Evolutionary conservation across 331 rosid species (phyloP).

Genomic region (Acacia concinna): DNA sequence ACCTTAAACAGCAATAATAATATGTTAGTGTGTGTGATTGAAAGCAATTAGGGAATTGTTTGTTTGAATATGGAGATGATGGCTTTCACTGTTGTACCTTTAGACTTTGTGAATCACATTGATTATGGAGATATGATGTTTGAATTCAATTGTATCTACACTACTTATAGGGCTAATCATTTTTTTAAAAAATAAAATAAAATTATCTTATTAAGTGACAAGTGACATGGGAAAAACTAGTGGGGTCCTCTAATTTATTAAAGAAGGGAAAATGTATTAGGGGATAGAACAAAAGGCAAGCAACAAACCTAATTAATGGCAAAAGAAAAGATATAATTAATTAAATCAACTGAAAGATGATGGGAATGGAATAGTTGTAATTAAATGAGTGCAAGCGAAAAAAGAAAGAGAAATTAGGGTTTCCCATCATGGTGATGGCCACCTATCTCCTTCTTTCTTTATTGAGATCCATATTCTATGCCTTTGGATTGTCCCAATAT

Average conservation of each 20-base stretch:
- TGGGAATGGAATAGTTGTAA: constrained; percentile 17
- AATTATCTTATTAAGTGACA: constrained; percentile 33
- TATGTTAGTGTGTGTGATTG: constrained; percentile 31
- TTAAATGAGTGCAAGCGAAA: constrained; percentile 63
- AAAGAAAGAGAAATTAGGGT: constrained; percentile 69
- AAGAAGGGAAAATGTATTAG: constrained; percentile 39
- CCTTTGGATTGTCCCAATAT: constrained; percentile 53
- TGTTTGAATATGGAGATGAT: constrained; percentile 32
- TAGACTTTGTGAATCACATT: constrained; percentile 49
- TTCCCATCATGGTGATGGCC: constrained; percentile 46
- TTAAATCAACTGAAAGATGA: constrained; percentile 63
- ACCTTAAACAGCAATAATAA: constrained; percentile 34
- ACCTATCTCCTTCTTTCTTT: constrained; percentile 38
- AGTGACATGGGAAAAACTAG: constrained; percentile 42
- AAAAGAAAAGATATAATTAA: not conserved
- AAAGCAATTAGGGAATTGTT: constrained; percentile 28
- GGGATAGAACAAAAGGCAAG: constrained; percentile 60
- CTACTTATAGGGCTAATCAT: constrained; percentile 37
- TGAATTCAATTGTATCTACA: constrained; percentile 35
- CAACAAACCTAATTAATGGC: constrained; percentile 26
- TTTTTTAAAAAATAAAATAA: not conserved
- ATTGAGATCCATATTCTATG: constrained; percentile 61
- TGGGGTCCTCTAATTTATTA: constrained; percentile 40
- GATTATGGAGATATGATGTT: constrained; percentile 32
- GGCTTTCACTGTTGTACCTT: constrained; percentile 39